These are phyloP conservation scores for Podospora appendiculata DNA, from an alignment of 495 filamentous ascomycete species.

Conservation along the genomic window DNA sequence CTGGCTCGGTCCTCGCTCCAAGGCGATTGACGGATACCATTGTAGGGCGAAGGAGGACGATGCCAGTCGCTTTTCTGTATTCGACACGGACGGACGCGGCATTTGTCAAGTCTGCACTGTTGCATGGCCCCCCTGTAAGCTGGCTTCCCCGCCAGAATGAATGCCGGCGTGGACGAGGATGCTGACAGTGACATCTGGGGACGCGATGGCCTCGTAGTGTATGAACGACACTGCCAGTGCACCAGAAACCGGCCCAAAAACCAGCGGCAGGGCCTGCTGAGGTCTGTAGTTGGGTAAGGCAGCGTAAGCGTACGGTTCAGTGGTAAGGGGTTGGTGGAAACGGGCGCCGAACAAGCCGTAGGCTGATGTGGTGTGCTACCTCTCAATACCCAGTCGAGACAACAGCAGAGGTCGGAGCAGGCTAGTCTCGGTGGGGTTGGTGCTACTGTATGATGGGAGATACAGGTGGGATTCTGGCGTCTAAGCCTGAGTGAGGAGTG, in stretches of 20 bases:
- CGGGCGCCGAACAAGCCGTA: constrained; percentile 42
- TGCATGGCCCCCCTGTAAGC: constrained; percentile 10
- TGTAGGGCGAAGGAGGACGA: not conserved
- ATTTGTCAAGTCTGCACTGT: constrained; percentile 17
- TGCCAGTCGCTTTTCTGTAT: not conserved
- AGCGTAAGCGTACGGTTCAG: no score
- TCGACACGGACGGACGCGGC: constrained; percentile 12
- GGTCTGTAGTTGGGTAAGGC: no score
- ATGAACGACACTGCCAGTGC: constrained; percentile 1
- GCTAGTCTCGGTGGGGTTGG: constrained; percentile 20
- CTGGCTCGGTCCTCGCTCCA: no score
- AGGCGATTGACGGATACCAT: no score
- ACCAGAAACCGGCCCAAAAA: no score
- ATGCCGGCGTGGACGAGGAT: constrained; percentile 13
- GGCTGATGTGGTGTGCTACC: constrained; percentile 36
- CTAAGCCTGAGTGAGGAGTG: constrained; percentile 15
- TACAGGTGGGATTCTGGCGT: constrained; percentile 7
- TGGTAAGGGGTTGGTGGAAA: constrained; percentile 23
- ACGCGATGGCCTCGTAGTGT: constrained; percentile 11
- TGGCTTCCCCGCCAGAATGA: constrained; percentile 13
- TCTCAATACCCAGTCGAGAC: not conserved
- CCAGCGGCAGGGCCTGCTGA: no score
- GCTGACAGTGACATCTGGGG: constrained; percentile 9
- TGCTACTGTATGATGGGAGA: constrained; percentile 18
- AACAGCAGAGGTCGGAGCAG: constrained; percentile 4